Base-by-base conservation (phyloP, 2,329 filamentous ascomycete species). In the Phaeosphaeriaceae sp. region DNA sequence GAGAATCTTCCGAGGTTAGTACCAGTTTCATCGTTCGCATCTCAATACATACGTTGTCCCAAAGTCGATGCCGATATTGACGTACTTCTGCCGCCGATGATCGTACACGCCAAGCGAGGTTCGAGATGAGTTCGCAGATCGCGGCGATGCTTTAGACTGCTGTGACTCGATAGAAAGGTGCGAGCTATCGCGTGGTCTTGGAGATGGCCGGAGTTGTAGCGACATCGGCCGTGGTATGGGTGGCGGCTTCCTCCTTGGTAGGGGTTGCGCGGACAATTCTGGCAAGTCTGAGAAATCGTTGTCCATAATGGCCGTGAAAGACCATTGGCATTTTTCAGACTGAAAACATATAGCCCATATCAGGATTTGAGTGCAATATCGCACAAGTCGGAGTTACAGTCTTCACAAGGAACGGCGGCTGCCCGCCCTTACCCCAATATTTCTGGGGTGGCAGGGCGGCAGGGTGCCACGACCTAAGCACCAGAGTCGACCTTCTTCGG, bases 21-120 rank as follows among this genome's bases (percentile, higher is more conserved):
- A 31, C 15, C 40, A n/a, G 20, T 33, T 48, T 56, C 20, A 24
- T 21, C 2, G 49, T 36, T 1, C 27, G 48, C 15, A 42, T 48
- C n/a, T 33, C 27, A n/a, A 45, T 31, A 33, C 55, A 33, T 27
- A 56, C 58, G 52, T 61, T 41, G 58, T 61, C 1, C 58, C 58
- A 53, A 61, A 61, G 40, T 61, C 58, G 25, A 61, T 58, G 19
- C 58, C 58, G 46, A 61, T 56, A 36, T 53, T 50, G 11, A 36
- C 10, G 15, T 36, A 36, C 15, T 13, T 7, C 11, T 6, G 31
- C 31, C 31, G 6, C 10, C 31, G 7, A 13, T 9, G 11, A 13
- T 31, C 25, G 25, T 36, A 13, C 5, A 36, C 31, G 6, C 31
- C 31, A 7, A 36, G 11, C 10, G 31, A 36, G 15, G 31, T 36